Evolutionary conservation across 2,329 filamentous ascomycete species (phyloP), one percentile per base, ranked within the genome.

Genomic region (Fusarium algeriense): DNA sequence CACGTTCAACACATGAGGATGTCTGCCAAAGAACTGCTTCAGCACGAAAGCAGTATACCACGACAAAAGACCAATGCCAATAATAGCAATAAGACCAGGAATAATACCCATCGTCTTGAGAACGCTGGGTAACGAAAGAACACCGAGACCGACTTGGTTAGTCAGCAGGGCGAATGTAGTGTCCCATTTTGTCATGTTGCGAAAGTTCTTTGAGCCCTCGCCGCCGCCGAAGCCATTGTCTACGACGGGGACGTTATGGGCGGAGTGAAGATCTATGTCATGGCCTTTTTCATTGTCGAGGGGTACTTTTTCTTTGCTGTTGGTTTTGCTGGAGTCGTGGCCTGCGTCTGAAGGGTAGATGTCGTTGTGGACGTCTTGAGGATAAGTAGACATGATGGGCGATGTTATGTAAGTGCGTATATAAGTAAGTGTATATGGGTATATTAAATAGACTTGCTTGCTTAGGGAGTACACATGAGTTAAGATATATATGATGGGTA

Each of bases 51-150:
- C 79, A 2, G 80, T 82, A 67, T 81, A 93, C 19, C 90, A 92
- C 73, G 92, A 92, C 4, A 92, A 81, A 11, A 92, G 86, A 26
- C 91, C 83, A 2, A 81, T 85, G 10, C 91, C 91, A 59, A 92
- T 84, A 28, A 91, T 92, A 77, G 92, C 78, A 67, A 93, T 91
- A 61, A 93, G 76, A 37, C 91, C 90, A 0, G 91, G 91, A 9
- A 92, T 87, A 20, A 93, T 83, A 11, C 91, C 91, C 37, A 93
- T 84, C 11, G 90, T 82, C 7, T 90, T 89, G 79, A 93, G 91
- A 0, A 90, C 91, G 79, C 89, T 91, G 7, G 91, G 91, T 69
- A 93, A 91, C 2, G 90, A 92, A 85, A 93, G 90, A 79, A 82
- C 80, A n/a, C 80, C 81, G 7, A 81, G 75, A 45, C 78, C 79